Conservation (phyloP, 345 rosid genomes). For the Microcos paniculata region DNA sequence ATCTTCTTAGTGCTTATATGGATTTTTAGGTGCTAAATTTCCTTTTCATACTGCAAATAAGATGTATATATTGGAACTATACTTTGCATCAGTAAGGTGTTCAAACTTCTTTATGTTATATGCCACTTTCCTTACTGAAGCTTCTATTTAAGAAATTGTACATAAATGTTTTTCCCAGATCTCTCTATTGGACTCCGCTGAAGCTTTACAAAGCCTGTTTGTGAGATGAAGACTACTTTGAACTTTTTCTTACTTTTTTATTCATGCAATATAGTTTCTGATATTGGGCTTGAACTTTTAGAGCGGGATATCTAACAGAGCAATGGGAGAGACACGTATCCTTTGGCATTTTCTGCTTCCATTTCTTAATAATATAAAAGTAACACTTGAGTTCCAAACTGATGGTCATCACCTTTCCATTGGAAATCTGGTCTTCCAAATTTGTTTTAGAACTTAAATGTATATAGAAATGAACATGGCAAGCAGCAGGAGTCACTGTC, state of each 20-base stretch:
- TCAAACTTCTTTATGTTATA: not conserved
- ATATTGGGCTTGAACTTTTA: slow-evolving; percentile 37
- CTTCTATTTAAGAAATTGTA: slow-evolving; percentile 5
- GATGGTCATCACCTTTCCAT: not conserved
- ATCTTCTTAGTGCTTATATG: too few species aligned
- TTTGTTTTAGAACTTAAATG: slow-evolving; percentile 32
- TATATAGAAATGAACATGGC: slow-evolving; percentile 79
- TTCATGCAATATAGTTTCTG: slow-evolving; percentile 25
- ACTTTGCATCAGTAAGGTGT: not conserved
- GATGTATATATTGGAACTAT: not conserved
- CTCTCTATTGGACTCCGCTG: slow-evolving; percentile 40
- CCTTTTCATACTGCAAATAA: not conserved
- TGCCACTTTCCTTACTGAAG: slow-evolving; percentile 11
- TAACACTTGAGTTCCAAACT: not conserved
- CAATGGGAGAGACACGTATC: slow-evolving; percentile 97
- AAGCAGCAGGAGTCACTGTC: slow-evolving; percentile 92
- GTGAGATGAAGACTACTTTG: slow-evolving; percentile 46
- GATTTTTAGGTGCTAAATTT: not conserved
- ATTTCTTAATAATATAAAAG: not conserved
- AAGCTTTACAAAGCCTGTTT: slow-evolving; percentile 64
- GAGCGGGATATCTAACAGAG: slow-evolving; percentile 79
- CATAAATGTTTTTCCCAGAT: slow-evolving; percentile 38
- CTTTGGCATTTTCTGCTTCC: slow-evolving; percentile 20
- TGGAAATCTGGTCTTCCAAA: slow-evolving; percentile 4
- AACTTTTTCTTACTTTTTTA: slow-evolving; percentile 9